Evolutionary conservation across 495 filamentous ascomycete species (phyloP).

Genomic region (Penicillium paradoxum): DNA sequence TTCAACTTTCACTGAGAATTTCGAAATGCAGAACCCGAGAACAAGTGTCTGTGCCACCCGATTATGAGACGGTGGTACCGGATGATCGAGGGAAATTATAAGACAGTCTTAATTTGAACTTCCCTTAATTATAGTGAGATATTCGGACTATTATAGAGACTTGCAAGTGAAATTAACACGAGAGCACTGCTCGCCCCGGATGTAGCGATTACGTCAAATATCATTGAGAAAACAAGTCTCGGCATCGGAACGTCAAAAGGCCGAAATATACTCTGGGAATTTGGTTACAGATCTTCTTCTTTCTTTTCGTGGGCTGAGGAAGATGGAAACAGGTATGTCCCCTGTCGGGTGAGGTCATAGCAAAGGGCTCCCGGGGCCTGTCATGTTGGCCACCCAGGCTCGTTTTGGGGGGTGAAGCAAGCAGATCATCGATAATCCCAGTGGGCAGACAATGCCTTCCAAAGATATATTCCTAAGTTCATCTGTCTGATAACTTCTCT

Average conservation of each 20-base stretch:
- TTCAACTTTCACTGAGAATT: neutral
- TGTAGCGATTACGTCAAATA: constrained; percentile 21
- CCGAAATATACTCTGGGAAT: neutral
- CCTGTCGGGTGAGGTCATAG: neutral
- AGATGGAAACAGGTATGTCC: neutral
- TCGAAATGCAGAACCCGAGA: neutral
- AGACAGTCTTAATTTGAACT: too few relatives aligned
- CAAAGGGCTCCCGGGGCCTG: neutral
- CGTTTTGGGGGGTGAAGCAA: neutral
- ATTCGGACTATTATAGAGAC: too few relatives aligned
- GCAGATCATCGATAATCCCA: too few relatives aligned
- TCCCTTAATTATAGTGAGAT: too few relatives aligned
- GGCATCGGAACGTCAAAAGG: constrained; percentile 6
- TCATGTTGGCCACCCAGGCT: neutral
- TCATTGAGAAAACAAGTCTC: constrained; percentile 2
- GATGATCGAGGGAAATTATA: neutral
- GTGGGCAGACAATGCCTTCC: too few relatives aligned
- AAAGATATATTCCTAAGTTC: too few relatives aligned
- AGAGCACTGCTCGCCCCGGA: neutral
- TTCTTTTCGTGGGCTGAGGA: neutral
- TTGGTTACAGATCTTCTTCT: neutral
- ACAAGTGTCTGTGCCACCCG: neutral
- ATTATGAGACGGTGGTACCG: neutral
- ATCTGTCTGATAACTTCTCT: too few relatives aligned
- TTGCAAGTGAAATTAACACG: too few relatives aligned